These are phyloP conservation scores for Sclerotiophoma versabilis DNA, from an alignment of 2,329 filamentous ascomycete genomes.

Conservation along the genomic window DNA sequence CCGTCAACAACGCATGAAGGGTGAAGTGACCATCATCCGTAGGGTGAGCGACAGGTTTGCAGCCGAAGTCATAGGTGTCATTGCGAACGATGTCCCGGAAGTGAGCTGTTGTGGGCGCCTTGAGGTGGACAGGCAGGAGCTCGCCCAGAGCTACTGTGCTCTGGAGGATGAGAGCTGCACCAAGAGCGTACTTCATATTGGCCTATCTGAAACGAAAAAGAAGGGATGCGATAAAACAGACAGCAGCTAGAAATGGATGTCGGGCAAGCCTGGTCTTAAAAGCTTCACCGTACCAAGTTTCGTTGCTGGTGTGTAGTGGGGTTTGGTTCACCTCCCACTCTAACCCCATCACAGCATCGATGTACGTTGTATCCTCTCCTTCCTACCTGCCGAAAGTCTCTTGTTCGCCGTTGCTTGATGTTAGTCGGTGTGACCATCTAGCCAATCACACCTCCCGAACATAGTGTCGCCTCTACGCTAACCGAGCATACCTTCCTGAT, in stretches of 20 bases:
- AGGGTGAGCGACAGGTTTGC: constrained; percentile 41
- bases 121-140: constrained; percentile 41
- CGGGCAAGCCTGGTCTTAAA: constrained; percentile 1
- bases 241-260: background rate
- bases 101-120: constrained; percentile 38
- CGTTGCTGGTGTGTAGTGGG: background rate
- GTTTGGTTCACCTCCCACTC: constrained; percentile 6
- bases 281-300: background rate
- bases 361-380: constrained; percentile 8
- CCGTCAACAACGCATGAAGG: constrained; percentile 43
- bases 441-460: constrained; percentile 4
- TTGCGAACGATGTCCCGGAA: constrained; percentile 45
- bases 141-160: constrained; percentile 38
- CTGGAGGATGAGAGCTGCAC: constrained; percentile 37
- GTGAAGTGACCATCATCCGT: constrained; percentile 40
- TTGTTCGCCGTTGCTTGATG: constrained; percentile 15
- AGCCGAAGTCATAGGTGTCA: constrained; percentile 46
- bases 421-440: constrained; percentile 3
- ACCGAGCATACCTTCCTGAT: constrained; percentile 14
- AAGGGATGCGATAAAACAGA: background rate
- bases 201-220: background rate
- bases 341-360: constrained; percentile 9
- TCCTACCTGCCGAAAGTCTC: constrained; percentile 19
- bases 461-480: constrained; percentile 11
- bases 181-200: constrained; percentile 43